phyloP scores from a whole-genome alignment of 2,329 filamentous ascomycete genomes.

The Epichloe coenophiala region DNA sequence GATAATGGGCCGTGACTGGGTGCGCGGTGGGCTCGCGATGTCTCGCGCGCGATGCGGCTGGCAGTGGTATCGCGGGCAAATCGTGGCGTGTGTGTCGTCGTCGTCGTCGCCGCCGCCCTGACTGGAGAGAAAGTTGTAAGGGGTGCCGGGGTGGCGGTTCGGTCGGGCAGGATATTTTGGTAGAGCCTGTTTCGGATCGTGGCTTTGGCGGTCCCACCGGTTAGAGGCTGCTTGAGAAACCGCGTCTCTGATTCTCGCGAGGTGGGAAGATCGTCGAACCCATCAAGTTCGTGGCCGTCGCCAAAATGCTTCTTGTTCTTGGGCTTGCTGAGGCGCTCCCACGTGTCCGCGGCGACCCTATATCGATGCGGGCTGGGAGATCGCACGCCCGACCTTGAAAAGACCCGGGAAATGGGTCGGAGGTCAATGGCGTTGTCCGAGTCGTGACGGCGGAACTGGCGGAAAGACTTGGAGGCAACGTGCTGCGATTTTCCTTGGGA shows the following conservation, averaged over 20 bases:
- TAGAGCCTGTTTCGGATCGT: conserved; percentile 42
- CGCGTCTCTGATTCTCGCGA: conserved; percentile 69
- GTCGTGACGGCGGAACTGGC: conserved; percentile 66
- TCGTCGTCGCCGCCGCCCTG: conserved; percentile 23
- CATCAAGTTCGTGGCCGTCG: conserved; percentile 82
- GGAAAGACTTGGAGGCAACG: conserved; percentile 54
- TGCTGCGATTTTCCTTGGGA: conserved; percentile 68
- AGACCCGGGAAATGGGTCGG: conserved; percentile 41
- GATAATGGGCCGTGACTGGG: conserved; percentile 40
- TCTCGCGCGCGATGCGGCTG: conserved; percentile 51
- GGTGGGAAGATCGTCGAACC: conserved; percentile 88
- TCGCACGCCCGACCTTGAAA: conserved; percentile 44
- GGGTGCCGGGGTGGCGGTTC: conserved; percentile 39
- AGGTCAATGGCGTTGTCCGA: conserved; percentile 56
- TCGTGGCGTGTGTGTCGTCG: conserved; percentile 32
- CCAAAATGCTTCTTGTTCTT: conserved; percentile 51
- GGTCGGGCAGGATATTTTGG: conserved; percentile 40
- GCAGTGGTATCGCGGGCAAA: conserved; percentile 54
- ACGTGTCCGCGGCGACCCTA: conserved; percentile 33
- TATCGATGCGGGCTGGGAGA: conserved; percentile 46
- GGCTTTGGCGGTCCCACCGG: conserved; percentile 54
- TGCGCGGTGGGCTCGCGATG: conserved; percentile 44
- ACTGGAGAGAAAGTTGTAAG: conserved; percentile 44
- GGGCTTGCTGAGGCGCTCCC: conserved; percentile 62
- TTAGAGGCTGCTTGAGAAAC: conserved; percentile 62